These are phyloP conservation scores for Rhodotorula babjevae DNA, from an alignment of 768 basidiomycete species.

Conservation along the genomic window DNA sequence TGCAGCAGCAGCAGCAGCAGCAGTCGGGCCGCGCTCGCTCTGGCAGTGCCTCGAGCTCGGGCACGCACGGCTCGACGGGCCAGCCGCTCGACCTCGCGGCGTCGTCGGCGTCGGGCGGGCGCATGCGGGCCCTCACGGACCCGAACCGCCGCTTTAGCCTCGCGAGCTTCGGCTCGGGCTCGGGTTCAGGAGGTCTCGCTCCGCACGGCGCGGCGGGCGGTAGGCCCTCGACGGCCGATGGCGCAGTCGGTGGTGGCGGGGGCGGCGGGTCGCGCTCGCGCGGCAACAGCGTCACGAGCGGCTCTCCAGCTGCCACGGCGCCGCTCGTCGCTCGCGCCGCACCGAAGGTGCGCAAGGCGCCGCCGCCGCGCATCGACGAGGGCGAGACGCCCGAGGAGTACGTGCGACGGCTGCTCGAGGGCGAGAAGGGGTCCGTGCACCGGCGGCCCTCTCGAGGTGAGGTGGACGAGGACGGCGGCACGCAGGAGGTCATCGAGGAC, in stretches of 20 bases:
- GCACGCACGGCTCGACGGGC: neutral
- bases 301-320: neutral
- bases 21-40: neutral
- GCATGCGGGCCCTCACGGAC: conserved; percentile 28
- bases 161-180: neutral
- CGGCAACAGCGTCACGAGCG: neutral
- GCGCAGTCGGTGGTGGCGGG: neutral
- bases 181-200: neutral
- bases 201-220: neutral
- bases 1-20: neutral
- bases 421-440: neutral
- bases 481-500: neutral
- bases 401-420: conserved; percentile 57
- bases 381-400: conserved; percentile 70
- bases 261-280: neutral
- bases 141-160: conserved; percentile 23
- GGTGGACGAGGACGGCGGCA: neutral
- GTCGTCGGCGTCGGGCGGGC: conserved; percentile 8
- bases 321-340: neutral
- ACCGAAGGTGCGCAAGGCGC: conserved; percentile 19
- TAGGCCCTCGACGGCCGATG: neutral
- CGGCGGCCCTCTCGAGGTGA: too few species aligned
- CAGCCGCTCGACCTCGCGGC: neutral
- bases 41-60: neutral
- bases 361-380: conserved; percentile 29